phyloP scores from a whole-genome alignment of 495 filamentous ascomycete species.

The Xylaria venustula region DNA sequence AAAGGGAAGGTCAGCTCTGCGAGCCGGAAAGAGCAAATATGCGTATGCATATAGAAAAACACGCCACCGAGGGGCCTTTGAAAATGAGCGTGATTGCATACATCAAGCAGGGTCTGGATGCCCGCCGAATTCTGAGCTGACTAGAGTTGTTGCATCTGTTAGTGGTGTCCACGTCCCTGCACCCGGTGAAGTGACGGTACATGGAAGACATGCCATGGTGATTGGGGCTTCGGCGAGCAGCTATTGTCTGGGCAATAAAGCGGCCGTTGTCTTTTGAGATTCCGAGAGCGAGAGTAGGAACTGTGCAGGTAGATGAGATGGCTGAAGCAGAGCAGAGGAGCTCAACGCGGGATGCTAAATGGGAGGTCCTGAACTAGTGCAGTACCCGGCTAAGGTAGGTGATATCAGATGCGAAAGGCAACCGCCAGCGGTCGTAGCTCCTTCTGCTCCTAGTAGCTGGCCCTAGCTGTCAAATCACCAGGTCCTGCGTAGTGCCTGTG shows the following conservation, averaged over 20 bases:
- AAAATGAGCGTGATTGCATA: constrained; percentile 46
- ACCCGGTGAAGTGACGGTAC: background rate
- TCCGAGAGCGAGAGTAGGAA: background rate
- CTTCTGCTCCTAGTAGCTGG: no score
- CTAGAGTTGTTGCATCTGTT: constrained; percentile 46
- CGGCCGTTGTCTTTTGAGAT: background rate
- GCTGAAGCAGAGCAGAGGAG: background rate
- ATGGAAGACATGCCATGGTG: constrained; percentile 30
- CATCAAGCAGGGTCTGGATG: constrained; percentile 98
- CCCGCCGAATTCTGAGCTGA: constrained; percentile 97
- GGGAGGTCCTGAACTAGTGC: no score
- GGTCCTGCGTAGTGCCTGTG: no score
- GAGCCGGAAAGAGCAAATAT: no score
- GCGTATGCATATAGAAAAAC: background rate
- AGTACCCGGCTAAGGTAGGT: no score
- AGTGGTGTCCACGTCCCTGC: constrained; percentile 10
- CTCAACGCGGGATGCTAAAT: background rate
- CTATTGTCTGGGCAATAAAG: background rate
- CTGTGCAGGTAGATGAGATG: constrained; percentile 1
- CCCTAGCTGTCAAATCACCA: no score
- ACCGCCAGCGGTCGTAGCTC: background rate
- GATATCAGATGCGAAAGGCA: constrained; percentile 10
- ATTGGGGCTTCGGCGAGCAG: constrained; percentile 21
- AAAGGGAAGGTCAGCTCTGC: constrained; percentile 17
- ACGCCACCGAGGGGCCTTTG: background rate